Conservation (phyloP, 169 alveolate genomes). For the Plasmodium vivax region DNA sequence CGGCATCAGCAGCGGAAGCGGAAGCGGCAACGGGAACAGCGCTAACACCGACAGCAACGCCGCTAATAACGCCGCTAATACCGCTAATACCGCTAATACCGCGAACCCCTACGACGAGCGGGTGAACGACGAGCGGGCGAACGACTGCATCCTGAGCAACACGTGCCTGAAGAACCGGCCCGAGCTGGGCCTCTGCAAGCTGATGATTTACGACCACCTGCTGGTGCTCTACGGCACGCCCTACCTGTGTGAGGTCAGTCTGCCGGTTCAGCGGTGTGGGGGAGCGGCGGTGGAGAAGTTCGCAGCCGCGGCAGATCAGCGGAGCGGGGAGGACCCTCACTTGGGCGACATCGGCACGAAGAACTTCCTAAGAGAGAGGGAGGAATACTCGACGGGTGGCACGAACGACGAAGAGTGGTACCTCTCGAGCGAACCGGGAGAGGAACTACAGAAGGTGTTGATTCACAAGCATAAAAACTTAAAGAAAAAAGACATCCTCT, state of each 20-base stretch:
- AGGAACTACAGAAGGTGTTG: constrained; percentile 12
- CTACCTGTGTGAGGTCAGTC: constrained; percentile 20
- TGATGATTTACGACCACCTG: constrained; percentile 51
- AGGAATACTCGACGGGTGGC: constrained; percentile 1
- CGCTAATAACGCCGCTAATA: no score
- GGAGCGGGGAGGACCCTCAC: not conserved
- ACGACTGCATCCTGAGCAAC: constrained; percentile 43
- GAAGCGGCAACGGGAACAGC: no score
- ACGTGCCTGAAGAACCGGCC: constrained; percentile 66
- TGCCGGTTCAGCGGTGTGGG: not conserved
- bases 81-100: no score
- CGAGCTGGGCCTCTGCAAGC: constrained; percentile 52
- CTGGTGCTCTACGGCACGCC: constrained; percentile 52
- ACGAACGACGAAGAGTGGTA: not conserved
- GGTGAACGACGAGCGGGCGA: constrained; percentile 10
- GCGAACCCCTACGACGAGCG: not conserved
- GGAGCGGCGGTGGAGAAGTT: not conserved
- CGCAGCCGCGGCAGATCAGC: no score
- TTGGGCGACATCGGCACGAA: constrained; percentile 13
- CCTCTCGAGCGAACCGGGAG: not conserved
- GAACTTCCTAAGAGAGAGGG: constrained; percentile 44
- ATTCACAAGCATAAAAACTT: constrained; percentile 65
- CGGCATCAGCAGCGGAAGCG: no score
- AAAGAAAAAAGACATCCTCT: constrained; percentile 56
- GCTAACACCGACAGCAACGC: no score